Evolutionary conservation across 371 early-diverging fungal species (phyloP).

Genomic region (Batkoa obscura): DNA sequence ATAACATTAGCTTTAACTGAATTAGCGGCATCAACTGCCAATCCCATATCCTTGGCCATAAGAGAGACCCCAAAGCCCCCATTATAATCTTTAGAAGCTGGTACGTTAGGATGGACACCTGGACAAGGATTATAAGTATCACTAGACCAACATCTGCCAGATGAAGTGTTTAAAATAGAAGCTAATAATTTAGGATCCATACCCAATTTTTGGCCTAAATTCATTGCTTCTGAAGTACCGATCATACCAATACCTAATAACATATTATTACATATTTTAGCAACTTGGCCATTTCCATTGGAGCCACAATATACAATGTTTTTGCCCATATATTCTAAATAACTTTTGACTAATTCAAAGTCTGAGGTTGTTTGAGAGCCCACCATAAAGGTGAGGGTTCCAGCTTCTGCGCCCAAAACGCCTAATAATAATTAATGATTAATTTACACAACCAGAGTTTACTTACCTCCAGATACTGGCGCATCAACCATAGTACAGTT

Average conservation of each 20-base stretch:
- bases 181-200: conserved; percentile 78
- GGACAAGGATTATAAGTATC: conserved; percentile 88
- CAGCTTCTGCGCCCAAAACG: conserved; percentile 71
- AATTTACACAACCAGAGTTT: neutral
- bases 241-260: conserved; percentile 85
- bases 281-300: conserved; percentile 78
- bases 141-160: conserved; percentile 82
- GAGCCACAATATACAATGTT: conserved; percentile 83
- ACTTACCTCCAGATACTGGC: conserved; percentile 83
- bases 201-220: conserved; percentile 66
- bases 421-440: conserved; percentile 18
- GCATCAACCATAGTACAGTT: conserved; percentile 71
- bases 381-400: conserved; percentile 93
- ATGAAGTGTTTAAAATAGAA: conserved; percentile 67
- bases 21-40: conserved; percentile 77
- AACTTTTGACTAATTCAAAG: conserved; percentile 43
- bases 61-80: conserved; percentile 80
- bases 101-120: conserved; percentile 58
- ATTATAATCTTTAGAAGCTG: conserved; percentile 62
- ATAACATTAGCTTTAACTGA: conserved; percentile 45
- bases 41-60: conserved; percentile 86
- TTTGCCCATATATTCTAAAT: conserved; percentile 72
- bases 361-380: conserved; percentile 40
- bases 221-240: conserved; percentile 81
- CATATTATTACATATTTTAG: conserved; percentile 96